Base-by-base conservation (phyloP, 148 eudicot species). In the Rhododendron mucronatum region DNA sequence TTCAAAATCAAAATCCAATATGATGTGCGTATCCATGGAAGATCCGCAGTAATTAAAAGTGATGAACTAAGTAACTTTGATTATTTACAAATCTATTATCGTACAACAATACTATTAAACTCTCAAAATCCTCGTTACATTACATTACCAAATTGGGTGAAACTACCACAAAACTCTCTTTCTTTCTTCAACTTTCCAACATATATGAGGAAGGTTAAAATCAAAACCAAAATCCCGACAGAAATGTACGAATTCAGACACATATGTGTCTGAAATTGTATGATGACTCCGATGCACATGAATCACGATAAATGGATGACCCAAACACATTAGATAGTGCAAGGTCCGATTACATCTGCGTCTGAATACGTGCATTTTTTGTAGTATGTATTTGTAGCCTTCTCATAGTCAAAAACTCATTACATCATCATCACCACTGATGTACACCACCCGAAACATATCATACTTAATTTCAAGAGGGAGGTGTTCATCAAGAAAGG, bases 401-500 rank as follows among this genome's bases (percentile, higher is more conserved):
- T 4, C 7, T 18, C 3, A 71, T 47, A 47, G 48, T 37, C 84
- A 87, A 65, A 61, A 74, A 47, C 35, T 74, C 12, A 81, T 2
- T 51, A 63, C 87, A 84, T 82, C 67, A 84, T 82, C 67, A 48
- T 91, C 90, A 44, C 89, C 87, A 69, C 86, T 87, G 14, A 90
- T 90, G 86, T 87, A 91, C 14, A 85, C 90, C 73, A 91, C 93
- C 71, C 84, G 51, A 78, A 89, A 91, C 11, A 91, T 59, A 61
- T 91, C 93, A 50, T 91, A 91, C 85, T 91, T 90, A 1, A 88
- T 5, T 61, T 88, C 86, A 20, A 86, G 55, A 7, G 85, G 77
- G 79, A 78, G 45, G 35, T 75, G 83, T 23, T 61, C 69, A 65
- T 84, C 88, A 23, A 91, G 44, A 61, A 83, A 91, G 3, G 91